Percentiles rank a stretch among this genome's conserved stretches.
Evolutionary conservation across 768 basidiomycete genomes (phyloP).

Genomic region (Podaxis pistillaris): DNA sequence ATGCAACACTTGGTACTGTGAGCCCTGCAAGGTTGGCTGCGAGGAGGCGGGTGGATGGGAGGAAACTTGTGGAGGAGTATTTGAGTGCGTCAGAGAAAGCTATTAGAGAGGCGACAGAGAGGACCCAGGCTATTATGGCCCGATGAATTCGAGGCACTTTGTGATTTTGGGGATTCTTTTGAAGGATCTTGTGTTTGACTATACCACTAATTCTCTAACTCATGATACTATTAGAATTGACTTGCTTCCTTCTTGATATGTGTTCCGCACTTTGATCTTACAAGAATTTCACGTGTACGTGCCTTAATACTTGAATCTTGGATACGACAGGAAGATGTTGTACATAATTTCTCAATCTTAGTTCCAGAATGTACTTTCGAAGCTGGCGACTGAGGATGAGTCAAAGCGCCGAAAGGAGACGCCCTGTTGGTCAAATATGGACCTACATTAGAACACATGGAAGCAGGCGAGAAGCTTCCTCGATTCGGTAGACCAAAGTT

Average conservation of each 20-base stretch:
- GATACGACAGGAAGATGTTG: slow-evolving; percentile 1
- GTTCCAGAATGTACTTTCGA: background rate
- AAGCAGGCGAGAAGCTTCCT: background rate
- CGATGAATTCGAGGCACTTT: slow-evolving; percentile 36
- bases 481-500: background rate
- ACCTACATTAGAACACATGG: background rate
- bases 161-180: background rate
- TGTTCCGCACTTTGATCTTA: background rate
- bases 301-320: slow-evolving; percentile 6
- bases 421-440: background rate
- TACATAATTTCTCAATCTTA: slow-evolving; percentile 3
- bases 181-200: background rate
- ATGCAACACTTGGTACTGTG: slow-evolving; percentile 20
- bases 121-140: slow-evolving; percentile 83
- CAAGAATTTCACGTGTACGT: background rate
- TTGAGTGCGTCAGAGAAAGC: slow-evolving; percentile 72
- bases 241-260: background rate
- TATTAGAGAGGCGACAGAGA: slow-evolving; percentile 67
- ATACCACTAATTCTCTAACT: background rate
- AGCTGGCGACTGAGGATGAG: background rate
- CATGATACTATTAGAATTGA: slow-evolving; percentile 3
- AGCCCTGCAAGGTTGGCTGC: slow-evolving; percentile 29
- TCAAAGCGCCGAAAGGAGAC: background rate
- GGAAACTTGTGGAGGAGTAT: slow-evolving; percentile 75
- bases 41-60: slow-evolving; percentile 58